Evolutionary conservation across 257 asterid genomes (phyloP).

Genomic region (Forsythia suspensa): DNA sequence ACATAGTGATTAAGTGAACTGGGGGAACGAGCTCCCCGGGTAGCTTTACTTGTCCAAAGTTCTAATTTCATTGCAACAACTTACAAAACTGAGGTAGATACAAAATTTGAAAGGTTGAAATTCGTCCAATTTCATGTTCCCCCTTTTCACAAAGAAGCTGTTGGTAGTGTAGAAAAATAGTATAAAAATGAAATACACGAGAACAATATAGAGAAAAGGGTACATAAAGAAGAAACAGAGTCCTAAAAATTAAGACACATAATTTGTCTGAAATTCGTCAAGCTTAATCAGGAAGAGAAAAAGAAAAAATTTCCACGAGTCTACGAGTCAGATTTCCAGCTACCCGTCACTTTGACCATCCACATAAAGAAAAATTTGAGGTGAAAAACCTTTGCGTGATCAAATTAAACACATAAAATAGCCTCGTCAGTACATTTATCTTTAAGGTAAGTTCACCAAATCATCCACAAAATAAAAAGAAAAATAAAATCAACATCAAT

Average conservation of each 20-base stretch:
- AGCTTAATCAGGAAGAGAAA: not conserved
- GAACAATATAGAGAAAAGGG: too few relatives aligned
- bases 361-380: not conserved
- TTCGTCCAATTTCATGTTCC: too few relatives aligned
- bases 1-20: too few relatives aligned
- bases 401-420: not conserved
- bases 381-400: not conserved
- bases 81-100: not conserved
- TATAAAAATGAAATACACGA: too few relatives aligned
- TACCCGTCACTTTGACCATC: not conserved
- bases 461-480: not conserved
- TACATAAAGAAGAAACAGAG: not conserved
- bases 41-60: not conserved
- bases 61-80: not conserved
- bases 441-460: not conserved
- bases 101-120: not conserved
- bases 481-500: not conserved
- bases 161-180: too few relatives aligned
- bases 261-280: not conserved
- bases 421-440: not conserved
- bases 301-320: not conserved
- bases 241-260: not conserved
- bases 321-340: not conserved
- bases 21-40: too few relatives aligned
- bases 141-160: too few relatives aligned